Conservation (phyloP, 2,329 filamentous ascomycete species). For the Fusarium pseudograminearum region DNA sequence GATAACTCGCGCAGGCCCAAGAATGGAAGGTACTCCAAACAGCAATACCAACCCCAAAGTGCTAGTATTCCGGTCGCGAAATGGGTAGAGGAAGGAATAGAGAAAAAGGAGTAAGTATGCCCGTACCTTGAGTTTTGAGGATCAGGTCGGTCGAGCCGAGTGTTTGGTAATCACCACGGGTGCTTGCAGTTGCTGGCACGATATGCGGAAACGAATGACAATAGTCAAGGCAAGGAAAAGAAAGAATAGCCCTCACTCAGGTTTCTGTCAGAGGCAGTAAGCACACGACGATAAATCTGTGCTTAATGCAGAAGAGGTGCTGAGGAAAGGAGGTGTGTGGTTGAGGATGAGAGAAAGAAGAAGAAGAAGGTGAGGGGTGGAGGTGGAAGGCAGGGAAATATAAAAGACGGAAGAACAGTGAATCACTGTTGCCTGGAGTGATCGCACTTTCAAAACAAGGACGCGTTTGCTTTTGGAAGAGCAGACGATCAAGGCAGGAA, state of each 20-base stretch:
- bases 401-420: slow-evolving; percentile 1
- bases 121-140: slow-evolving; percentile 20
- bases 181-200: neutral
- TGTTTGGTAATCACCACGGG: neutral
- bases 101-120: neutral
- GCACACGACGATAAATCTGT: neutral
- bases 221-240: neutral
- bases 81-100: neutral
- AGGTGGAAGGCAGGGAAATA: neutral
- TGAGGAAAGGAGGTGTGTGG: slow-evolving; percentile 17
- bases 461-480: neutral
- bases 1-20: neutral
- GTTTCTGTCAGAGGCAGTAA: neutral
- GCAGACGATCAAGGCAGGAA: neutral
- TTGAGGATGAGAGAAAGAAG: neutral
- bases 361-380: neutral
- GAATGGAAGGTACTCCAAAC: neutral
- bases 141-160: neutral
- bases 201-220: neutral
- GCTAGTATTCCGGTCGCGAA: neutral
- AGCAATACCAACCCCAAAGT: neutral
- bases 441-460: neutral
- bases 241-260: neutral
- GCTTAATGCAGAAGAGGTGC: neutral
- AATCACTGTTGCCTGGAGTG: slow-evolving; percentile 16